Percentiles rank a stretch among this genome's conserved stretches.
Conservation (phyloP, 495 filamentous ascomycete species). For the Aspergillus conjunctus region DNA sequence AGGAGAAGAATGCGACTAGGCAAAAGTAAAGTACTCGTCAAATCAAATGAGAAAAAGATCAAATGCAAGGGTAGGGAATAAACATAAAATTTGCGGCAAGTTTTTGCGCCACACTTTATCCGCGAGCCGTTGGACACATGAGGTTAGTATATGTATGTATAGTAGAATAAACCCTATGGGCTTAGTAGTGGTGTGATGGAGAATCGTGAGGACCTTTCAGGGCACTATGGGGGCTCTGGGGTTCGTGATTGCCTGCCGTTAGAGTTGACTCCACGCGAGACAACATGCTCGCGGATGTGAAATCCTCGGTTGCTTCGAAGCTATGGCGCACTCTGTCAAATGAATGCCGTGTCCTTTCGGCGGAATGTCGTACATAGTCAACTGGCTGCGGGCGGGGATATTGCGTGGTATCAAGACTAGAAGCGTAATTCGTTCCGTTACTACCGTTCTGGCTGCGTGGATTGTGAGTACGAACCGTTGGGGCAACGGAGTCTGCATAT, state of each 20-base stretch:
- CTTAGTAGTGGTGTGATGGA: slow-evolving; percentile 38
- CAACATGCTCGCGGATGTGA: slow-evolving; percentile 35
- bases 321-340: slow-evolving; percentile 60
- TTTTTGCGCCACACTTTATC: too few species aligned
- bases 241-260: slow-evolving; percentile 39
- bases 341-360: slow-evolving; percentile 68
- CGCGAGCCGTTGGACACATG: slow-evolving; percentile 36
- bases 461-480: slow-evolving; percentile 77
- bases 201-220: slow-evolving; percentile 42
- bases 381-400: slow-evolving; percentile 54
- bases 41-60: slow-evolving; percentile 33
- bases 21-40: slow-evolving; percentile 42
- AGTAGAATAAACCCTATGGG: slow-evolving; percentile 23
- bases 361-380: slow-evolving; percentile 72
- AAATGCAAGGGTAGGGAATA: slow-evolving; percentile 27
- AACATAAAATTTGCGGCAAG: slow-evolving; percentile 10
- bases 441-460: slow-evolving; percentile 86
- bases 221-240: slow-evolving; percentile 36
- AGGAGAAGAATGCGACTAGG: neutral
- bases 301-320: slow-evolving; percentile 85
- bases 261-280: slow-evolving; percentile 80
- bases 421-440: slow-evolving; percentile 90
- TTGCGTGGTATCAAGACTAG: slow-evolving; percentile 55
- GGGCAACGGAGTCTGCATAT: slow-evolving; percentile 82
- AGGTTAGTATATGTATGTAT: slow-evolving; percentile 39